These are phyloP conservation scores for Pyronema domesticum DNA, from an alignment of 495 filamentous ascomycete species.

Conservation along the genomic window DNA sequence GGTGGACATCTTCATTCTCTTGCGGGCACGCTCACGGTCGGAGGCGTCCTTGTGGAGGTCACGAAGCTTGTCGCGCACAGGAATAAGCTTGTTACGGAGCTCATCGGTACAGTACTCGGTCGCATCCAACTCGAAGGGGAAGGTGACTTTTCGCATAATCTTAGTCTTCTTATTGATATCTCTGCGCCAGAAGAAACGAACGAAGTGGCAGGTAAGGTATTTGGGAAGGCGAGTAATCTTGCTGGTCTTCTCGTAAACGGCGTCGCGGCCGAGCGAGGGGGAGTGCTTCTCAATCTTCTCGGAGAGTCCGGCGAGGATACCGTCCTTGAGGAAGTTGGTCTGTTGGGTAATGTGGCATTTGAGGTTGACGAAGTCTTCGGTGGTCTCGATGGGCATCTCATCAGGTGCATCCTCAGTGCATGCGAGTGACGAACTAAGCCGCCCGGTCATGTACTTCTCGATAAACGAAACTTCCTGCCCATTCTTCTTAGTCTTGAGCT, in stretches of 20 bases:
- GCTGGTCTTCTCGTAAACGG: conserved; percentile 74
- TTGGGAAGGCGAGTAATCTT: conserved; percentile 78
- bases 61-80: conserved; percentile 83
- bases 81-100: conserved; percentile 61
- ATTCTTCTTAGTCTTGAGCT: conserved; percentile 45
- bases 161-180: conserved; percentile 94
- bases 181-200: conserved; percentile 94
- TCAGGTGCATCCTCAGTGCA: conserved; percentile 67
- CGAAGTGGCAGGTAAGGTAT: conserved; percentile 79
- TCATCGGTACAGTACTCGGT: conserved; percentile 93
- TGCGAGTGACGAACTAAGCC: conserved; percentile 54
- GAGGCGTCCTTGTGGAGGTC: conserved; percentile 89
- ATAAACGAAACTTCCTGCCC: conserved; percentile 50
- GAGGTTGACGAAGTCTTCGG: conserved; percentile 75
- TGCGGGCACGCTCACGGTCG: conserved; percentile 71
- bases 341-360: conserved; percentile 79
- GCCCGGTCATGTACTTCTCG: conserved; percentile 74
- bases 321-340: conserved; percentile 79
- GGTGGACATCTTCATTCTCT: conserved; percentile 58
- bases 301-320: conserved; percentile 58
- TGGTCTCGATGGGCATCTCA: conserved; percentile 43
- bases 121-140: conserved; percentile 79
- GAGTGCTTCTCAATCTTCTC: conserved; percentile 88
- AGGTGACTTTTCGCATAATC: conserved; percentile 97
- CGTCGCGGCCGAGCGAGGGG: conserved; percentile 54